Conservation (phyloP, 140 eudicot genomes). For the Flaveria floridana region DNA sequence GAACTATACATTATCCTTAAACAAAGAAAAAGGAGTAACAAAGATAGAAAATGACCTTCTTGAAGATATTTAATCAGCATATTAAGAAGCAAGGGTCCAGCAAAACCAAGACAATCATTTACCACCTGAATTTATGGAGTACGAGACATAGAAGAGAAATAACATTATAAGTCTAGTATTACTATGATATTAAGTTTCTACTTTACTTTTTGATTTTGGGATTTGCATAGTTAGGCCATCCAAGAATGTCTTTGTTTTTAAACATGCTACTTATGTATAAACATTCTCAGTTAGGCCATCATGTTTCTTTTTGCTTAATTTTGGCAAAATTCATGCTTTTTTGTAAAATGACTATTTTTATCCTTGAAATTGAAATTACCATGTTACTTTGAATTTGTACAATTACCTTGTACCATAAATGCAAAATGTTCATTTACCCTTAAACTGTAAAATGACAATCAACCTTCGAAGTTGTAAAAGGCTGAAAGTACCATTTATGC, state of each 20-base stretch:
- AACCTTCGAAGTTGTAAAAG: not conserved
- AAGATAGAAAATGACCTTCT: slow-evolving; percentile 50
- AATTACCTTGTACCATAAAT: too few relatives aligned
- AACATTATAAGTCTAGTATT: slow-evolving; percentile 10
- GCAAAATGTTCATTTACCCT: too few relatives aligned
- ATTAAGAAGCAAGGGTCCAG: slow-evolving; percentile 89
- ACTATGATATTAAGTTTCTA: not conserved
- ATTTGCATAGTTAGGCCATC: not conserved
- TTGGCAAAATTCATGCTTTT: too few relatives aligned
- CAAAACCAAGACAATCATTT: slow-evolving; percentile 90
- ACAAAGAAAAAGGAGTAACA: not conserved
- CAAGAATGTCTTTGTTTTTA: not conserved
- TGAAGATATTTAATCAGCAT: slow-evolving; percentile 86
- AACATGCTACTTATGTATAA: not conserved
- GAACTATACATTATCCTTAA: slow-evolving; percentile 5
- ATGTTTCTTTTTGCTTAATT: not conserved
- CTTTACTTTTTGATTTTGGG: not conserved
- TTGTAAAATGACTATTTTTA: not conserved
- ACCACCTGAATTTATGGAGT: slow-evolving; percentile 50
- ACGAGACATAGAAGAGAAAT: slow-evolving; percentile 18
- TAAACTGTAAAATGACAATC: not conserved
- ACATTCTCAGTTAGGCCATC: not conserved
- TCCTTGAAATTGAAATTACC: not conserved
- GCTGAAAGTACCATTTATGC: not conserved
- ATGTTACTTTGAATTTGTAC: too few relatives aligned